Base-by-base conservation (phyloP, 2,329 filamentous ascomycete genomes). In the Trichoderma brevicompactum region DNA sequence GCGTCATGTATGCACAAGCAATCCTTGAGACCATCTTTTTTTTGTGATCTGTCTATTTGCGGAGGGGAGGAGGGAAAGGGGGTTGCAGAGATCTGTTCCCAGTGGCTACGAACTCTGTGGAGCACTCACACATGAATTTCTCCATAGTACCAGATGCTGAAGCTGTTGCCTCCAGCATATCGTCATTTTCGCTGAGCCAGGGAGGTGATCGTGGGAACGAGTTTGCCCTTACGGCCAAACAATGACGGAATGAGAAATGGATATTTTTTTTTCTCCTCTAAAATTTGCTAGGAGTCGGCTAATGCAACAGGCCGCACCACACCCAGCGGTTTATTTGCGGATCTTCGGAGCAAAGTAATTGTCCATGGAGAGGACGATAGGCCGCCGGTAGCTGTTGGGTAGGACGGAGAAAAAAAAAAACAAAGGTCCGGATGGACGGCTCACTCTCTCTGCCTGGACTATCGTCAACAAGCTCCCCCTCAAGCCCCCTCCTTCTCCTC, bases 71-170 rank as follows among this genome's bases (percentile, higher is more conserved):
- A 36, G 12, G 46, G 58, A 61, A 52, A 61, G 58, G 58, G 58
- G 58, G 46, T 34, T 62, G 38, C 59, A 62, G 48, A 62, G 48
- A 62, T 62, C 48, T 44, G 49, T 62, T 44, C 41, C 32, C 48
- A 41, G 48, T 53, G 23, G 54, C 40, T 9, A 62, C 38, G 59
- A 60, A 50, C 56, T 13, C 36, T 36, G 59, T 63, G 59, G 59
- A 63, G 59, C 44, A 38, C 48, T 17, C 19, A 36, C 59, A 49
- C 59, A 63, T 46, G 55, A 59, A 52, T 52, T 44, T 23, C 48
- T 61, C 46, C 59, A 44, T 63, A 34, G 19, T 54, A 17, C n/a
- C 8, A 61, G 46, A 61, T 52, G 17, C 38, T 41, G 23, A 36
- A 34, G 46, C 36, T 43, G 46, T 3, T 62, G 38, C 48, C 46